Evolutionary conservation across 2,329 filamentous ascomycete species (phyloP).

Genomic region (Pseudocercospora vitis): DNA sequence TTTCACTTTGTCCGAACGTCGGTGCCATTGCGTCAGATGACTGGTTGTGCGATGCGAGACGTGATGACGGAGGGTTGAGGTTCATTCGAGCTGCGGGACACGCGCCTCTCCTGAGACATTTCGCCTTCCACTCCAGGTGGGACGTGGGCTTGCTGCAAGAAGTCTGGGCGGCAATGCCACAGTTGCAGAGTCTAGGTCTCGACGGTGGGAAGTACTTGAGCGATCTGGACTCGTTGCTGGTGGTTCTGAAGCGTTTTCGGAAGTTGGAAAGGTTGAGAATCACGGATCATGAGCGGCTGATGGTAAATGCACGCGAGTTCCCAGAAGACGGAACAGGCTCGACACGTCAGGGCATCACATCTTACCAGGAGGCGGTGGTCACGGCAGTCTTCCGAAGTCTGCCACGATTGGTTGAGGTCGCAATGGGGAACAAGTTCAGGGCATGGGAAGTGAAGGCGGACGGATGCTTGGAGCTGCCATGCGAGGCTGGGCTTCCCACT

Average conservation of each 20-base stretch:
- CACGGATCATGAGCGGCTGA: neutral
- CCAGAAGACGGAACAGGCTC: neutral
- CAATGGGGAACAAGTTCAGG: neutral
- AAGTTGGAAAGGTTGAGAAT: neutral
- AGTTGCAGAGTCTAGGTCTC: neutral
- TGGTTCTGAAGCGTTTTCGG: neutral
- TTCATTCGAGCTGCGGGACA: neutral
- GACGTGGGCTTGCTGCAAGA: neutral
- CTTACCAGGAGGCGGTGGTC: neutral
- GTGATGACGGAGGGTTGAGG: neutral
- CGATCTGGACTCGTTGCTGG: constrained; percentile 2
- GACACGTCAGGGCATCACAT: neutral
- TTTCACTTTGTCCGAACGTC: neutral
- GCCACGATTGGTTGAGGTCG: neutral
- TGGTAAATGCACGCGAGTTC: too few species aligned
- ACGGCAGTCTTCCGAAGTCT: neutral
- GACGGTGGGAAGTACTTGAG: neutral
- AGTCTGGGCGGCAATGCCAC: neutral
- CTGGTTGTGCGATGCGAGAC: constrained; percentile 2
- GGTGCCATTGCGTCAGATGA: neutral
- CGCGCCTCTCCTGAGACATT: neutral
- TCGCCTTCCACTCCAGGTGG: neutral
- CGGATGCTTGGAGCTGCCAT: neutral
- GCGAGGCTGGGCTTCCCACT: neutral
- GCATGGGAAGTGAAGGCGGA: neutral